phyloP scores from a whole-genome alignment of 805 yeast species.

The Schwanniomyces vanrijiae region DNA sequence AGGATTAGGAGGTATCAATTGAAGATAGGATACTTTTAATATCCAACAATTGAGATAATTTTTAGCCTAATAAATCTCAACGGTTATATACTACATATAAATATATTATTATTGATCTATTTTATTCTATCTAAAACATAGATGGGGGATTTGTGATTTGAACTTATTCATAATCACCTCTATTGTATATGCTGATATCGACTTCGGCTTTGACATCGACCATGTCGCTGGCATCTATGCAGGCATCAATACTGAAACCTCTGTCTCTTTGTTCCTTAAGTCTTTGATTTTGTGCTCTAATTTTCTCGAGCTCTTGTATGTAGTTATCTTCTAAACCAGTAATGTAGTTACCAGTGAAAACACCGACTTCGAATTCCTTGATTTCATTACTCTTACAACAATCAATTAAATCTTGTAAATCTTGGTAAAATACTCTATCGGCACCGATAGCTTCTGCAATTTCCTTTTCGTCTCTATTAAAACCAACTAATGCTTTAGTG shows the following conservation, averaged over 20 bases:
- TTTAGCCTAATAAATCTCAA: too few relatives aligned
- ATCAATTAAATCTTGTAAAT: conserved; percentile 74
- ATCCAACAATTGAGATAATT: too few relatives aligned
- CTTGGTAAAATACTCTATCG: conserved; percentile 87
- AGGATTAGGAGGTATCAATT: too few relatives aligned
- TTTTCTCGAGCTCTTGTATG: conserved; percentile 74
- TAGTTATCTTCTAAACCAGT: conserved; percentile 92
- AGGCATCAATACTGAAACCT: conserved; percentile 44
- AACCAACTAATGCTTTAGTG: conserved; percentile 90
- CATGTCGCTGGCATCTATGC: conserved; percentile 42
- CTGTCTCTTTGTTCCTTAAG: conserved; percentile 34
- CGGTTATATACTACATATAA: neutral
- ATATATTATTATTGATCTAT: neutral
- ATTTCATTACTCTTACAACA: conserved; percentile 64
- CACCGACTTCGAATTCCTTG: conserved; percentile 88
- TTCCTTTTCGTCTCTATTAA: conserved; percentile 68
- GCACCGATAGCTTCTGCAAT: conserved; percentile 82
- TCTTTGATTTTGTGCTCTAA: conserved; percentile 76
- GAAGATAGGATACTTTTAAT: too few relatives aligned
- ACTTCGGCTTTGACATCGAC: conserved; percentile 78
- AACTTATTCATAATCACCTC: conserved; percentile 46
- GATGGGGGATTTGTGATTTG: neutral
- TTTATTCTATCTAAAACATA: neutral
- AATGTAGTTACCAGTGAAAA: conserved; percentile 89
- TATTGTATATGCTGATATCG: conserved; percentile 56